Percentiles rank a stretch among this genome's conserved stretches.
phyloP scores from a whole-genome alignment of 148 eudicot species.

The Camellia granthamiana region DNA sequence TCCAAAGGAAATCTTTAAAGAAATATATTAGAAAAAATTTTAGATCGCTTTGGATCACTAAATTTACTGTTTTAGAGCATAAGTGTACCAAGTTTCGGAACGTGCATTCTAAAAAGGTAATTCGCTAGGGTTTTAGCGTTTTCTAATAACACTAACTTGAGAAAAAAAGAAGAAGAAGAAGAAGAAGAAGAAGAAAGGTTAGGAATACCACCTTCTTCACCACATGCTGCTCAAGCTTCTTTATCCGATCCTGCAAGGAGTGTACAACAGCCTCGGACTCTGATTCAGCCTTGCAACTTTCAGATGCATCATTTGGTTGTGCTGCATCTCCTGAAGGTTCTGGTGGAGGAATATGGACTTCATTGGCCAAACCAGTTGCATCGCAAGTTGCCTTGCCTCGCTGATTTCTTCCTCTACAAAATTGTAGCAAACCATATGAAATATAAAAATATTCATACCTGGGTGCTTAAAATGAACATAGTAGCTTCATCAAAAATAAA shows the following conservation, averaged over 20 bases:
- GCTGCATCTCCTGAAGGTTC: slow-evolving; percentile 32
- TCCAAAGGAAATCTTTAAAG: too few species aligned
- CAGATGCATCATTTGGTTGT: slow-evolving; percentile 36
- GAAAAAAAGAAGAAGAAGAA: too few species aligned
- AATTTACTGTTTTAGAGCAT: too few species aligned
- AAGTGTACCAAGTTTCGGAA: too few species aligned
- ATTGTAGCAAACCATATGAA: neutral
- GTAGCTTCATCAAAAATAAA: neutral
- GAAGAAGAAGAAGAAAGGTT: neutral
- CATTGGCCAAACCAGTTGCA: slow-evolving; percentile 38
- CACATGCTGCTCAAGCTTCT: slow-evolving; percentile 49
- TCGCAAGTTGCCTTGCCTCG: slow-evolving; percentile 44
- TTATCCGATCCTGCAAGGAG: slow-evolving; percentile 45
- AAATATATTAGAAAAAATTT: too few species aligned
- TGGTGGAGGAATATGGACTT: slow-evolving; percentile 33
- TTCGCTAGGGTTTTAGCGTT: too few species aligned
- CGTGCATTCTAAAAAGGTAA: too few species aligned
- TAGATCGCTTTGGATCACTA: neutral
- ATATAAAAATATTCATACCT: neutral
- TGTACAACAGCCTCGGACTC: slow-evolving; percentile 44
- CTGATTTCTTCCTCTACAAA: slow-evolving; percentile 54
- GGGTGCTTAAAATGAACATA: neutral
- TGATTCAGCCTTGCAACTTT: slow-evolving; percentile 40
- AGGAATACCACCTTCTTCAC: slow-evolving; percentile 15
- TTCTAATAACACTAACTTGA: too few species aligned